Conservation (phyloP, 257 asterid genomes). For the Buddleja alternifolia region DNA sequence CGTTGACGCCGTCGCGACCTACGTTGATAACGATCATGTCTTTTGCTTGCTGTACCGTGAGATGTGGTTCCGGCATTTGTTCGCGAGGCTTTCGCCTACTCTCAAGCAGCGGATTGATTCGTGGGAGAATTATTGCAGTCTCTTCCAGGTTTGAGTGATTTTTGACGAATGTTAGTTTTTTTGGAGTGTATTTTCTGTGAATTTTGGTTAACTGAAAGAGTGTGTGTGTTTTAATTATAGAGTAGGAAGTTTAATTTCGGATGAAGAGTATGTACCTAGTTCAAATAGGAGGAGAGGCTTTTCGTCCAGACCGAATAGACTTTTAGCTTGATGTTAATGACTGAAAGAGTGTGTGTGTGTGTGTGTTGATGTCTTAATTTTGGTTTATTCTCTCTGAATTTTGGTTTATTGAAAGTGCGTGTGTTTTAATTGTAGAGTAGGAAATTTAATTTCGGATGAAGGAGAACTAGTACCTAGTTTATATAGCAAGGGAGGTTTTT, state of each 20-base stretch:
- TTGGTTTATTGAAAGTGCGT: not conserved
- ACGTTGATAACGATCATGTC: slow-evolving; percentile 89
- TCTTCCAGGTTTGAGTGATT: slow-evolving; percentile 62
- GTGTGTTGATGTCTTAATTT: too few species aligned
- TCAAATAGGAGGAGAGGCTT: not conserved
- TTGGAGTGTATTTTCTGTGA: not conserved
- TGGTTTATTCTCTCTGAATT: too few species aligned
- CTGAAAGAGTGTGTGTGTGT: not conserved
- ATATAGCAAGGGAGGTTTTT: not conserved
- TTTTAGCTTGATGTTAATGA: not conserved
- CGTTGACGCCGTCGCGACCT: slow-evolving; percentile 82
- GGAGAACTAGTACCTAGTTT: not conserved
- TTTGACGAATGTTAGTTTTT: not conserved
- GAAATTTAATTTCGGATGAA: not conserved
- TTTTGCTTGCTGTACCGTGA: slow-evolving; percentile 95
- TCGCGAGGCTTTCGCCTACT: slow-evolving; percentile 84
- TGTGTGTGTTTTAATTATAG: not conserved
- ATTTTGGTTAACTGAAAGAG: not conserved
- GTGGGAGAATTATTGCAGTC: slow-evolving; percentile 91
- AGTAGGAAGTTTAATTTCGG: not conserved
- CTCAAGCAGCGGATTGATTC: slow-evolving; percentile 83
- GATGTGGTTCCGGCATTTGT: slow-evolving; percentile 97
- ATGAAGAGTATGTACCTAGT: too few species aligned
- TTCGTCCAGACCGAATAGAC: not conserved
- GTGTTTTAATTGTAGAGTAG: not conserved